Percentiles rank a stretch among this genome's conserved stretches.
Conservation (phyloP, 208 protist genomes). For the Crithidia sp. region DNA sequence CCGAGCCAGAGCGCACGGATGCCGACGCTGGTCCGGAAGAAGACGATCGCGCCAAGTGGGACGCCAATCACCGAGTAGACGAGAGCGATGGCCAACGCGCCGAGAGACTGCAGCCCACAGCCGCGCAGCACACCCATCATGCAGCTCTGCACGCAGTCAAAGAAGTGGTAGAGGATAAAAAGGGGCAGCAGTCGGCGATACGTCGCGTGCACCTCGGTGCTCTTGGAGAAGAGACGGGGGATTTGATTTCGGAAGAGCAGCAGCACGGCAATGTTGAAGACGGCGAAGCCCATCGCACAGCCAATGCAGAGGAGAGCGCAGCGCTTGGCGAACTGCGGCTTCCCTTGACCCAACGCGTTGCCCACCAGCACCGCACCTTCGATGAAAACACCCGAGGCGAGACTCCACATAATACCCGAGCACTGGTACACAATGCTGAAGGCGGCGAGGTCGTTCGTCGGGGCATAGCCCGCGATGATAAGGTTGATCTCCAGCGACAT, state of each 20-base stretch:
- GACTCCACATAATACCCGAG: slow-evolving; percentile 63
- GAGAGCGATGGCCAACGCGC: slow-evolving; percentile 61
- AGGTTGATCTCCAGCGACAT: slow-evolving; percentile 76
- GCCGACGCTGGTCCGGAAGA: slow-evolving; percentile 60
- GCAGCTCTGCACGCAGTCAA: slow-evolving; percentile 74
- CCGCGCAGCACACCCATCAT: slow-evolving; percentile 86
- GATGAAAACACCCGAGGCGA: slow-evolving; percentile 77
- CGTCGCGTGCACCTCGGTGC: slow-evolving; percentile 34
- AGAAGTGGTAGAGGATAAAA: slow-evolving; percentile 70
- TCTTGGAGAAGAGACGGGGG: slow-evolving; percentile 56
- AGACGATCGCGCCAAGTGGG: slow-evolving; percentile 62
- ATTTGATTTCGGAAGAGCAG: slow-evolving; percentile 42
- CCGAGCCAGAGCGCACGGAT: slow-evolving; percentile 79
- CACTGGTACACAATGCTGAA: slow-evolving; percentile 75
- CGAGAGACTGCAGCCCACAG: slow-evolving; percentile 71
- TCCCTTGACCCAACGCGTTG: slow-evolving; percentile 67
- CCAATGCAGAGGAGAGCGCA: slow-evolving; percentile 50
- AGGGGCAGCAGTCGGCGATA: slow-evolving; percentile 43
- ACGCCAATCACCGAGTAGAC: slow-evolving; percentile 81
- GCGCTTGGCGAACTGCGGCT: slow-evolving; percentile 54
- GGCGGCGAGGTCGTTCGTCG: slow-evolving; percentile 62
- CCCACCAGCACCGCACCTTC: slow-evolving; percentile 74
- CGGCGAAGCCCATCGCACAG: slow-evolving; percentile 25
- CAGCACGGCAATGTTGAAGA: slow-evolving; percentile 55
- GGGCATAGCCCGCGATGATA: slow-evolving; percentile 66